phyloP scores from a whole-genome alignment of 2,329 filamentous ascomycete genomes.

The Penicillium sp. region DNA sequence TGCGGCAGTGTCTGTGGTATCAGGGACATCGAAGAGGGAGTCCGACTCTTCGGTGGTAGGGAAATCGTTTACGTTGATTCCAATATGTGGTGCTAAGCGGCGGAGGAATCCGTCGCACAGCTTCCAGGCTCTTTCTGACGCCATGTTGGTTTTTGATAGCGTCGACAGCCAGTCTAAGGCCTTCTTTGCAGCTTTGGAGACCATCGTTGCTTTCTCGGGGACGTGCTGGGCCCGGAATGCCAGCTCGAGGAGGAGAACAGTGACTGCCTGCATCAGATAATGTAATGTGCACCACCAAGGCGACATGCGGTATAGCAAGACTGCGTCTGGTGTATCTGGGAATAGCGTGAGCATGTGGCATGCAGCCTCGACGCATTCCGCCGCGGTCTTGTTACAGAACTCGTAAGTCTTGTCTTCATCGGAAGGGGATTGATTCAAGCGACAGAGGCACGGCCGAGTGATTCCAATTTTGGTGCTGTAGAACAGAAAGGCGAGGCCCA shows the following conservation, averaged over 20 bases:
- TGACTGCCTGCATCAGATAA: slow-evolving; percentile 45
- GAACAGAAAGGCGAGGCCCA: slow-evolving; percentile 43
- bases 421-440: slow-evolving; percentile 34
- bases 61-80: slow-evolving; percentile 31
- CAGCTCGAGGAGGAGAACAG: slow-evolving; percentile 45
- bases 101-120: slow-evolving; percentile 38
- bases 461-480: slow-evolving; percentile 46
- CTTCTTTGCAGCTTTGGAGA: slow-evolving; percentile 37
- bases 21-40: slow-evolving; percentile 18
- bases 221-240: slow-evolving; percentile 44
- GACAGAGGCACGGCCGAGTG: slow-evolving; percentile 45
- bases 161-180: slow-evolving; percentile 35
- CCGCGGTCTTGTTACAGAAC: slow-evolving; percentile 40
- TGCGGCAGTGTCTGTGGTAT: slow-evolving; percentile 12
- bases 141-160: slow-evolving; percentile 31
- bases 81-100: slow-evolving; percentile 34
- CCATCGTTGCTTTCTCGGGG: slow-evolving; percentile 39
- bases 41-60: slow-evolving; percentile 23
- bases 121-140: slow-evolving; percentile 35
- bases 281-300: slow-evolving; percentile 49
- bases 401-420: slow-evolving; percentile 35
- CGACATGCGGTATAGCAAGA: slow-evolving; percentile 37
- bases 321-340: slow-evolving; percentile 39
- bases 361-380: slow-evolving; percentile 44
- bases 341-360: slow-evolving; percentile 42